Base-by-base conservation (phyloP, 495 filamentous ascomycete genomes). In the Trichoderma asperelloides region DNA sequence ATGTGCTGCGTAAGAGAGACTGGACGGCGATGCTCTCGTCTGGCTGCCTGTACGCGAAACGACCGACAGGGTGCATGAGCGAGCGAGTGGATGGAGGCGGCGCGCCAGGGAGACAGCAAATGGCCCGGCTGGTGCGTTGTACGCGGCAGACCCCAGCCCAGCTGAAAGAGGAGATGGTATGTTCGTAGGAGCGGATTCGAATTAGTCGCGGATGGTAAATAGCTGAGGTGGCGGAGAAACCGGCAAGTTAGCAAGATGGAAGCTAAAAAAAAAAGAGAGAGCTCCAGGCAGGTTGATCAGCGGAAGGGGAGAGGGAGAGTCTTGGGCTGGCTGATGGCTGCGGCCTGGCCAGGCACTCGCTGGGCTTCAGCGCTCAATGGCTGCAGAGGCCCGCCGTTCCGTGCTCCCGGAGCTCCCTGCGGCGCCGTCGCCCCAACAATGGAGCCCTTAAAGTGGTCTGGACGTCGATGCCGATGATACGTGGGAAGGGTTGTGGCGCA, bases 371-470 rank as follows among this genome's bases (percentile, higher is more conserved):
- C 33, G 33, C 33, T 37, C 33, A 37, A n/a, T n/a, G n/a, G 49
- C 49, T 57, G 27, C n/a, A 57, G 13, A 30, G 55, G 55, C 55
- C 55, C 55, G 55, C 55, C 23, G 55, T 60, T 30, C 55, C 55
- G 55, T 21, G 55, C 55, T 60, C 25, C 55, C 55, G 55, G 55
- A 60, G 55, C 55, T 60, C 55, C 55, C 27, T 60, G 55, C 55
- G 25, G 55, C 23, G 49, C 49, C 16, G 11, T 21, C 21, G 18
- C n/a, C 55, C 55, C 23, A 60, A 60, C 55, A 60, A 60, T 60
- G 55, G 55, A 60, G 55, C 55, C 55, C 55, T 60, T 30, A 27
- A 55, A 51, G 28, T 12, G 55, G 55, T 25, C 55, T 60, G 55
- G 23, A 60, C 30, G 25, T 60, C 33, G 23, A 30, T 27, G 30